Evolutionary conservation across 768 basidiomycete species (phyloP).

Genomic region (Podaxis mareebaensis): DNA sequence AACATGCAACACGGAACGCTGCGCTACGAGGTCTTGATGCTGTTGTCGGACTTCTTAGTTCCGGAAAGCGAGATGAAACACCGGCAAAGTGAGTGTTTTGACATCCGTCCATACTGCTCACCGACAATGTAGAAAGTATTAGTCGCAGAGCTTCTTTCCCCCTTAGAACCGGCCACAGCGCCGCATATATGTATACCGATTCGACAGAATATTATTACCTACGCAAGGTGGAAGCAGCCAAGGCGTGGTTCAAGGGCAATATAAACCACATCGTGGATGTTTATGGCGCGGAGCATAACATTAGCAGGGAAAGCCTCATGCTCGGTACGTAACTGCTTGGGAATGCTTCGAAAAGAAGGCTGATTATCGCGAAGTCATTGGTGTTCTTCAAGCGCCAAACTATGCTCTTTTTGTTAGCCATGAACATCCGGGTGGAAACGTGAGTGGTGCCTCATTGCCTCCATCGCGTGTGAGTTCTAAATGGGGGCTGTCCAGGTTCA

Average conservation of each 20-base stretch:
- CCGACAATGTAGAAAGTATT: conserved; percentile 30
- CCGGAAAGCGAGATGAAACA: conserved; percentile 32
- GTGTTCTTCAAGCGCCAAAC: conserved; percentile 67
- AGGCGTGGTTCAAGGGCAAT: conserved; percentile 74
- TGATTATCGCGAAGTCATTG: conserved; percentile 47
- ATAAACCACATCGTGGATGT: conserved; percentile 60
- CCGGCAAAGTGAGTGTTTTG: conserved; percentile 29
- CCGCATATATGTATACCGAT: conserved; percentile 70
- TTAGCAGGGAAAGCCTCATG: conserved; percentile 61
- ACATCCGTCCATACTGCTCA: not conserved
- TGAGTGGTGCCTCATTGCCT: conserved; percentile 22
- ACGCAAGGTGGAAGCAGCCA: conserved; percentile 60
- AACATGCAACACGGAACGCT: conserved; percentile 58
- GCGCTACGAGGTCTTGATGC: conserved; percentile 52
- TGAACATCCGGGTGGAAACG: conserved; percentile 48
- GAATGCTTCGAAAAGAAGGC: not conserved
- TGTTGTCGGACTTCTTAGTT: conserved; percentile 42
- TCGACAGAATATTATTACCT: conserved; percentile 70
- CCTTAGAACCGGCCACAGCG: conserved; percentile 62
- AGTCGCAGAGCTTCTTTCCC: conserved; percentile 59
- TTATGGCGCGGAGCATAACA: conserved; percentile 47
- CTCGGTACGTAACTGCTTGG: conserved; percentile 36
- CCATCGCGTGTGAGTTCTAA: not conserved
- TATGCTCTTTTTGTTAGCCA: conserved; percentile 80
- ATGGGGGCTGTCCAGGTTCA: conserved; percentile 42